A percentile compares a stretch with the other conserved stretches of the same genome.
Evolutionary conservation across 129 eudicot species (phyloP).

Genomic region (Lonicera japonica): DNA sequence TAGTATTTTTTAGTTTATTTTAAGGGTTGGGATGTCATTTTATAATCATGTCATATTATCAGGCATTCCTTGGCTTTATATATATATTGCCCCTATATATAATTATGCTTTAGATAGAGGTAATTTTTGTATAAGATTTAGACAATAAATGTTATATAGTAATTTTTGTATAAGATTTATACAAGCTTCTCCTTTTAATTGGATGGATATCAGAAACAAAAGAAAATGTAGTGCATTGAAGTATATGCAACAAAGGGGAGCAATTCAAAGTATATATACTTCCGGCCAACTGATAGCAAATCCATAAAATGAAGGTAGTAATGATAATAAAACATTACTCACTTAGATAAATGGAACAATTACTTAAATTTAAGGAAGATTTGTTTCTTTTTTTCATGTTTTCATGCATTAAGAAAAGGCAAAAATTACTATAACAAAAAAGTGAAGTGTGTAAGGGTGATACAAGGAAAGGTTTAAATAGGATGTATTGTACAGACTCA

Average conservation of each 20-base stretch:
- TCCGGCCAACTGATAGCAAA: conserved; percentile 53
- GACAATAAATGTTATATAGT: too few species aligned
- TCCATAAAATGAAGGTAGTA: conserved; percentile 69
- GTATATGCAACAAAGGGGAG: conserved; percentile 49
- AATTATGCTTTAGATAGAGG: conserved; percentile 79
- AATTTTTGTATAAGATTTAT: conserved; percentile 26
- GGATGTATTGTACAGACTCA: conserved; percentile 82
- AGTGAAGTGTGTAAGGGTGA: conserved; percentile 46
- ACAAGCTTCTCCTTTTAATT: not conserved
- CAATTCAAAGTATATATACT: conserved; percentile 57
- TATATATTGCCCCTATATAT: conserved; percentile 60
- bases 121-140: conserved; percentile 6
- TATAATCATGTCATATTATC: too few species aligned
- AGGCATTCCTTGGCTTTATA: too few species aligned
- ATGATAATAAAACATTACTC: not conserved
- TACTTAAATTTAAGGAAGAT: not conserved
- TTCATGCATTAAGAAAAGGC: conserved; percentile 50
- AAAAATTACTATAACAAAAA: conserved; percentile 51
- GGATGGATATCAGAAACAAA: conserved; percentile 7
- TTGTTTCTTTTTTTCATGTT: conserved; percentile 31
- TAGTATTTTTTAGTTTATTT: too few species aligned
- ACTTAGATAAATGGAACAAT: too few species aligned
- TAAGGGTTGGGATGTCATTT: too few species aligned
- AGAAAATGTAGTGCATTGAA: conserved; percentile 53
- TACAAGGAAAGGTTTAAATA: conserved; percentile 53